Evolutionary conservation across 768 basidiomycete genomes (phyloP), one percentile per base, ranked within the genome.

Genomic region (Amanita subjunquillea): DNA sequence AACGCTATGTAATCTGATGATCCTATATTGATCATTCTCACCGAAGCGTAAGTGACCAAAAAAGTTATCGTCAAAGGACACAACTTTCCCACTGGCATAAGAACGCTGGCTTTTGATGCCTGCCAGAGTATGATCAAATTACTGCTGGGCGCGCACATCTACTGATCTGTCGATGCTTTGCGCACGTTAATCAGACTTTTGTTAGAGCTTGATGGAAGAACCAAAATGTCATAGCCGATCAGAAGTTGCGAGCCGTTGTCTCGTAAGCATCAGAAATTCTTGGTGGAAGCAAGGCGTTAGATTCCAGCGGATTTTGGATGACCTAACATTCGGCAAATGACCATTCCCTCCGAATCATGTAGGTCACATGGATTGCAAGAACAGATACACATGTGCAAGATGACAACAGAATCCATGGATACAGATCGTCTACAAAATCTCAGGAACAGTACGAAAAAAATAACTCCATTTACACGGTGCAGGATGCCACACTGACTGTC

Each of bases 401-500:
- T 32, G 17, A 7, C 29, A 15, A 15, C 15, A 9, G 6, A 46
- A 46, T 17, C 9, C 4, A 46, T 17, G 6, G n/a, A 30, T 46
- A 30, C 29, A 46, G 27, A 29, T 13, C 15, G 12, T 27, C 23
- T 4, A 9, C 23, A n/a, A 5, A 34, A 42, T 12, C 12, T 17
- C n/a, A 32, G 44, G 3, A 12, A 32, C 17, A 37, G n/a, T 20
- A 40, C 4, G 7, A 30, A 25, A 40, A 40, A 3, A 3, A 20
- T 8, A 25, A 37, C 23, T 30, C 9, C n/a, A 10, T 30, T 15
- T 17, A 6, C 25, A 20, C 38, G 22, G 15, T 22, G 4, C 38
- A 22, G 25, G 51, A 53, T 45, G 17, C 43, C n/a, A 53, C 51
- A 27, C 51, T 53, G 44, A 46, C 17, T 15, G 63, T 61, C 29